Conservation (phyloP, 2,329 filamentous ascomycete genomes). For the Diaporthe nobilis region DNA sequence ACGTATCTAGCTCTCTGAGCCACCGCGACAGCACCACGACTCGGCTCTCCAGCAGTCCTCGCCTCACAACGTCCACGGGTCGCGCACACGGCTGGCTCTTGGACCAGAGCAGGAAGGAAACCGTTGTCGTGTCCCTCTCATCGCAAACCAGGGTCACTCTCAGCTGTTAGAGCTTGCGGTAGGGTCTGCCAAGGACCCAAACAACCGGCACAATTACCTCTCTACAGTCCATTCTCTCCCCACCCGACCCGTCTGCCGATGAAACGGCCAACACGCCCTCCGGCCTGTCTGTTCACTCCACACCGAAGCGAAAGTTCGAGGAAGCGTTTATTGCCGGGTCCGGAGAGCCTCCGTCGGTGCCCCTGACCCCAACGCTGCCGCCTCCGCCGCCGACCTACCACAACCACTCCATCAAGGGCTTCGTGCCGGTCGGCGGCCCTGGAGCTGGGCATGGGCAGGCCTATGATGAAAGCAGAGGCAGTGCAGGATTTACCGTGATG, state of each 20-base stretch:
- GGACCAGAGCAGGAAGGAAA: conserved; percentile 30
- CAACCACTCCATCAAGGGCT: conserved; percentile 40
- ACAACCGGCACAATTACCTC: conserved; percentile 63
- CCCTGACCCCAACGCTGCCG: conserved; percentile 47
- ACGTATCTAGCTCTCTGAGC: conserved; percentile 28
- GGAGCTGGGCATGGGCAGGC: conserved; percentile 34
- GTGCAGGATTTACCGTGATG: conserved; percentile 48
- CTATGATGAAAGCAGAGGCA: conserved; percentile 47
- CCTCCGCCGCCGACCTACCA: conserved; percentile 46
- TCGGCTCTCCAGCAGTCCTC: conserved; percentile 28
- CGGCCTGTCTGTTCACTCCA: conserved; percentile 46
- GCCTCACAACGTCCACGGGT: conserved; percentile 32
- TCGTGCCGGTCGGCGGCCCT: conserved; percentile 35
- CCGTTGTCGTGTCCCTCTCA: conserved; percentile 38
- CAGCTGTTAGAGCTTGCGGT: conserved; percentile 42
- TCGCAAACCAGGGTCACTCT: conserved; percentile 23
- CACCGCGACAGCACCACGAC: conserved; percentile 30
- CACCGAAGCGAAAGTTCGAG: conserved; percentile 55
- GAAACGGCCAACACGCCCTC: conserved; percentile 51
- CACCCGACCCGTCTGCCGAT: conserved; percentile 58
- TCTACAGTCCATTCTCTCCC: conserved; percentile 66
- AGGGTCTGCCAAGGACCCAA: conserved; percentile 57
- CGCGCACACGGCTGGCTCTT: conserved; percentile 30
- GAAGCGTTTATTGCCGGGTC: conserved; percentile 52
- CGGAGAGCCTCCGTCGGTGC: conserved; percentile 47